Evolutionary conservation across 164 flowering plant species (phyloP).

Genomic region (Kingdonia uniflora): DNA sequence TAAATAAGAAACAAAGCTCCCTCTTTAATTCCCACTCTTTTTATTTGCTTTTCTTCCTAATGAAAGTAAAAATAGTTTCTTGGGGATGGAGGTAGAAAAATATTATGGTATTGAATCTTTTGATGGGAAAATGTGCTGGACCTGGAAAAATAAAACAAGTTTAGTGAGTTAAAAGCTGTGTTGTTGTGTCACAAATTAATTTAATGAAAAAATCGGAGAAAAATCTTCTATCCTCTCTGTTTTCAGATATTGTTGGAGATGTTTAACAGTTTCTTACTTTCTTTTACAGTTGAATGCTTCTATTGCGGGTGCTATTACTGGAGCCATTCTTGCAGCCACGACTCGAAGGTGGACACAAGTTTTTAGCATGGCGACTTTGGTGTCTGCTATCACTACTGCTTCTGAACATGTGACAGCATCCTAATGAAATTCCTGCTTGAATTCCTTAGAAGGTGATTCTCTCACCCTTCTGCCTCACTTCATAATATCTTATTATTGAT

Average conservation of each 20-base stretch:
- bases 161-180: too few relatives aligned
- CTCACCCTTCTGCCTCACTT: not conserved
- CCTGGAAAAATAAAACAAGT: too few relatives aligned
- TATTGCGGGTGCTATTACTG: constrained; percentile 65
- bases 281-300: constrained; percentile 49
- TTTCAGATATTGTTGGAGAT: not conserved
- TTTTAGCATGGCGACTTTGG: constrained; percentile 36
- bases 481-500: not conserved
- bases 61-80: too few relatives aligned
- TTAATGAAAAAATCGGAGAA: too few relatives aligned
- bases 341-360: constrained; percentile 53
- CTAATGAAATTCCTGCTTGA: constrained; percentile 14
- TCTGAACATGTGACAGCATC: constrained; percentile 30
- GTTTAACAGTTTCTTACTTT: not conserved
- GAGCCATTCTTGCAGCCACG: constrained; percentile 60
- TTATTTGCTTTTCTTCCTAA: too few relatives aligned
- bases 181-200: too few relatives aligned
- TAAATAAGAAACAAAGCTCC: too few relatives aligned
- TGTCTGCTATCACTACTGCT: constrained; percentile 40
- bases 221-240: too few relatives aligned
- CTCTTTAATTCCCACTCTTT: too few relatives aligned
- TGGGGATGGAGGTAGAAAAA: too few relatives aligned
- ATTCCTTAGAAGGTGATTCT: not conserved
- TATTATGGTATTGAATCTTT: too few relatives aligned
- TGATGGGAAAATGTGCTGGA: too few relatives aligned